phyloP scores from a whole-genome alignment of 129 eudicot genomes.

The Smallanthus sonchifolius region DNA sequence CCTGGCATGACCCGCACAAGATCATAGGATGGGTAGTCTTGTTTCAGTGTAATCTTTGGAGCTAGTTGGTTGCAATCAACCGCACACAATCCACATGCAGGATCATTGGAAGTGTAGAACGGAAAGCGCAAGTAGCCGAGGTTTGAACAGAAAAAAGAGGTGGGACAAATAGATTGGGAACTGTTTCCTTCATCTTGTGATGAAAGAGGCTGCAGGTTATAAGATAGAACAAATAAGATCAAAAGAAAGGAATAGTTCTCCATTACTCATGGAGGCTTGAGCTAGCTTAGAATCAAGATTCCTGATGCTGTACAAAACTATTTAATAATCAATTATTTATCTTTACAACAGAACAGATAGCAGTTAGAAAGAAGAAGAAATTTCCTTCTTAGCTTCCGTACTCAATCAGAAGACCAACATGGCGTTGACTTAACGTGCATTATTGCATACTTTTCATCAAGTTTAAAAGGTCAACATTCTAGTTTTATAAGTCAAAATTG shows the following conservation, averaged over 20 bases:
- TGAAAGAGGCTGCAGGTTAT: neutral
- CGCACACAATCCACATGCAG: slow-evolving; percentile 24
- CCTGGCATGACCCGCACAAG: slow-evolving; percentile 16
- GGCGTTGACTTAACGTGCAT: neutral
- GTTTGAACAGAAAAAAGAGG: slow-evolving; percentile 14
- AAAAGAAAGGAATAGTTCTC: neutral
- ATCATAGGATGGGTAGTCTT: slow-evolving; percentile 21
- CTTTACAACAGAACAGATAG: neutral
- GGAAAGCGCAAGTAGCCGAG: slow-evolving; percentile 21
- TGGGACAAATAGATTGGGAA: slow-evolving; percentile 20
- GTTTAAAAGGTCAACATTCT: neutral
- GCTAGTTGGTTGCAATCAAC: slow-evolving; percentile 12
- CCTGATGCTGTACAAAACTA: neutral
- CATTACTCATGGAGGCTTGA: neutral
- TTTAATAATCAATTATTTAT: neutral
- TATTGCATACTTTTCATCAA: neutral
- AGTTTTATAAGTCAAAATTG: neutral
- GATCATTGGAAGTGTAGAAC: slow-evolving; percentile 8
- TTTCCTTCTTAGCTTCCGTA: neutral
- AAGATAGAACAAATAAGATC: slow-evolving; percentile 1
- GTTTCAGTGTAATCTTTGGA: slow-evolving; percentile 13
- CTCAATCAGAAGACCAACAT: neutral
- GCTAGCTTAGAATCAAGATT: neutral
- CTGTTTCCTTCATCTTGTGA: slow-evolving; percentile 6
- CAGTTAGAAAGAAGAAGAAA: neutral